phyloP scores from a whole-genome alignment of 2,329 filamentous ascomycete species.

The Orbilia oligospora region DNA sequence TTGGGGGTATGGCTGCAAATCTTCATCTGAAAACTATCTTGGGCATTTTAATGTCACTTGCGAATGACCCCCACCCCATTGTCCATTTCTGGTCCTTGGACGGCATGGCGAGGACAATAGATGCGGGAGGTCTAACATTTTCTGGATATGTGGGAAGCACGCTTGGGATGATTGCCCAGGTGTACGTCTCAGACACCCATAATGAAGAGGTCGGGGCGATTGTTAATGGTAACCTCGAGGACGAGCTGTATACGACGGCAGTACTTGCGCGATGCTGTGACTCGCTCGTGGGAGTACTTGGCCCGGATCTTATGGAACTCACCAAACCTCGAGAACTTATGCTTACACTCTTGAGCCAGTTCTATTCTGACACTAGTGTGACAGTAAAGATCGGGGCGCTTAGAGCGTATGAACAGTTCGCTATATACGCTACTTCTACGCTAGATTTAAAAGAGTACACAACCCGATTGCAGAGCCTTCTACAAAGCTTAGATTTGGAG shows the following conservation, averaged over 20 bases:
- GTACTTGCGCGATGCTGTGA: constrained; percentile 90
- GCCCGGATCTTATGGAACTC: constrained; percentile 93
- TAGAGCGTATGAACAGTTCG: constrained; percentile 88
- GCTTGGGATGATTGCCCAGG: constrained; percentile 91
- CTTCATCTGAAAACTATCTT: constrained; percentile 97
- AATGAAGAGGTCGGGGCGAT: constrained; percentile 84
- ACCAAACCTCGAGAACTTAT: constrained; percentile 93
- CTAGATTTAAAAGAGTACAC: constrained; percentile 90
- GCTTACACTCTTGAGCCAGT: constrained; percentile 85
- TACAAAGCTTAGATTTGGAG: constrained; percentile 78
- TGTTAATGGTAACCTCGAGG: constrained; percentile 89
- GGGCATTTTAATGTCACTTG: constrained; percentile 97
- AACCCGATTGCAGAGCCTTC: constrained; percentile 81
- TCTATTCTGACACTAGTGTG: constrained; percentile 80
- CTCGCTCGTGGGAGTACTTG: constrained; percentile 95
- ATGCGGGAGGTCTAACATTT: constrained; percentile 93
- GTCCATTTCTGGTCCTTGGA: constrained; percentile 98
- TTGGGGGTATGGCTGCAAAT: constrained; percentile 96
- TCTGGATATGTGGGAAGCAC: constrained; percentile 90
- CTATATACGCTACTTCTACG: constrained; percentile 88
- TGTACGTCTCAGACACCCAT: constrained; percentile 92
- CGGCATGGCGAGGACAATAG: constrained; percentile 85
- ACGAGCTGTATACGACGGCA: constrained; percentile 84
- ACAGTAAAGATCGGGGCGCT: constrained; percentile 82
- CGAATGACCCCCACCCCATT: constrained; percentile 92